Percentiles rank a stretch among this genome's conserved stretches.
Conservation (phyloP, 148 eudicot genomes). For the Beta vulgaris region DNA sequence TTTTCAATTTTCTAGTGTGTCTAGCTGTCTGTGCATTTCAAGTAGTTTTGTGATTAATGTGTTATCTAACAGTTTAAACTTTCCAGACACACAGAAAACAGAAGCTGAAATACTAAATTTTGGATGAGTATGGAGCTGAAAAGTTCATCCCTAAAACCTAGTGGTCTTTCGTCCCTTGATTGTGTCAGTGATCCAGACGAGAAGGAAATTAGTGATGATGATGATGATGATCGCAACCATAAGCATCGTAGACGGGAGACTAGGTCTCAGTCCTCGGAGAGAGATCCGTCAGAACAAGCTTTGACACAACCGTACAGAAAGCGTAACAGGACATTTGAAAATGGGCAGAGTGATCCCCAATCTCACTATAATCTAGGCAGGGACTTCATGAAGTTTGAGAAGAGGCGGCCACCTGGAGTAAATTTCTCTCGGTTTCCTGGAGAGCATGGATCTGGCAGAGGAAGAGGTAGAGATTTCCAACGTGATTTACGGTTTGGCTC, state of each 20-base stretch:
- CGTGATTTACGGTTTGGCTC: slow-evolving; percentile 59
- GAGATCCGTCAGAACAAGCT: slow-evolving; percentile 55
- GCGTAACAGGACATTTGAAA: slow-evolving; percentile 69
- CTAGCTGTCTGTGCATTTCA: not conserved
- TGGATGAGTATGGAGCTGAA: slow-evolving; percentile 60
- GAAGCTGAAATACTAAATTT: slow-evolving; percentile 6
- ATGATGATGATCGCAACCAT: slow-evolving; percentile 97
- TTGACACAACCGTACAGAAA: slow-evolving; percentile 64
- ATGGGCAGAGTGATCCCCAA: slow-evolving; percentile 63
- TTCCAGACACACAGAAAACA: slow-evolving; percentile 22
- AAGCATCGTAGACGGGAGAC: slow-evolving; percentile 89
- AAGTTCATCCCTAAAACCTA: slow-evolving; percentile 44
- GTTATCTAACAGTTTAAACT: slow-evolving; percentile 2
- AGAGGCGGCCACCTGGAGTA: slow-evolving; percentile 45
- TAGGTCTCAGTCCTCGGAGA: slow-evolving; percentile 64
- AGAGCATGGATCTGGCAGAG: slow-evolving; percentile 62
- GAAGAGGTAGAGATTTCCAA: slow-evolving; percentile 66
- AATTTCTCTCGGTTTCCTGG: slow-evolving; percentile 44
- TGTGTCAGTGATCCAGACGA: slow-evolving; percentile 76
- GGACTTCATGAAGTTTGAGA: slow-evolving; percentile 54
- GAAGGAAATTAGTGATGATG: slow-evolving; percentile 87
- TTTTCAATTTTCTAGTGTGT: not conserved
- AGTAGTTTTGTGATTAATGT: not conserved
- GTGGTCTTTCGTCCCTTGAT: slow-evolving; percentile 60
- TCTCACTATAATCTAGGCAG: slow-evolving; percentile 43